Conservation (phyloP, 1,139 yeast genomes). For the Petasospora rhodanensis region DNA sequence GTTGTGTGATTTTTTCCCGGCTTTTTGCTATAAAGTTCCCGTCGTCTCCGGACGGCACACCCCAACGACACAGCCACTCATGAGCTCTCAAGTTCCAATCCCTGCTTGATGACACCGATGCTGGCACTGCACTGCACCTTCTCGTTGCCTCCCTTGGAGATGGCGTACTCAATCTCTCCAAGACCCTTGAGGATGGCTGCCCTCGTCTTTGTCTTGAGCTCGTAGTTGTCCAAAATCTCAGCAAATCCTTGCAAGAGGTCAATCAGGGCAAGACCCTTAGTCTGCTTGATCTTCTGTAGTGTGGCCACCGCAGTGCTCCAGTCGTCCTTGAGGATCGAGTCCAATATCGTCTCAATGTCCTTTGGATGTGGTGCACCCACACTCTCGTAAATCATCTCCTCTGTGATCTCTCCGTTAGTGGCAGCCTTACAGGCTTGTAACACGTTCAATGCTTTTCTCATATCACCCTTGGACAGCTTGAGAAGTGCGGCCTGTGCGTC, state of each 20-base stretch:
- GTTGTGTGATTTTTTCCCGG: too few relatives aligned
- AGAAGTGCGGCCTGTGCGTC: conserved; percentile 67
- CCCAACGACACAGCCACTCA: too few relatives aligned
- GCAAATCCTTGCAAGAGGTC: conserved; percentile 79
- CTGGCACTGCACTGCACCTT: conserved; percentile 87
- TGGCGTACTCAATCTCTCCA: conserved; percentile 85
- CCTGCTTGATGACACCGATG: conserved; percentile 74
- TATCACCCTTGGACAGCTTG: conserved; percentile 79
- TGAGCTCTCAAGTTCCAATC: conserved; percentile 30
- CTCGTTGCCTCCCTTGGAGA: conserved; percentile 90
- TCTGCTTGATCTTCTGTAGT: conserved; percentile 54
- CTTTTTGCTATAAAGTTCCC: too few relatives aligned
- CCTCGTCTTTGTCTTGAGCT: conserved; percentile 60
- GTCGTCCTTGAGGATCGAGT: conserved; percentile 77
- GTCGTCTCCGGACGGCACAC: too few relatives aligned
- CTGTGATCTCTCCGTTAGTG: conserved; percentile 54
- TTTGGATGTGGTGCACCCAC: conserved; percentile 93
- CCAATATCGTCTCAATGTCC: conserved; percentile 71
- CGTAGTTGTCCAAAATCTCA: conserved; percentile 60
- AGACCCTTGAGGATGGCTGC: conserved; percentile 62
- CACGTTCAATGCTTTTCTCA: conserved; percentile 93
- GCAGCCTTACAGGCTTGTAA: conserved; percentile 92
- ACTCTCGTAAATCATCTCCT: conserved; percentile 82
- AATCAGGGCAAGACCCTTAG: conserved; percentile 83
- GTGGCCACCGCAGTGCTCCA: conserved; percentile 79